Evolutionary conservation across 306 rosid genomes (phyloP).

Genomic region (Acacia melanoxylon): DNA sequence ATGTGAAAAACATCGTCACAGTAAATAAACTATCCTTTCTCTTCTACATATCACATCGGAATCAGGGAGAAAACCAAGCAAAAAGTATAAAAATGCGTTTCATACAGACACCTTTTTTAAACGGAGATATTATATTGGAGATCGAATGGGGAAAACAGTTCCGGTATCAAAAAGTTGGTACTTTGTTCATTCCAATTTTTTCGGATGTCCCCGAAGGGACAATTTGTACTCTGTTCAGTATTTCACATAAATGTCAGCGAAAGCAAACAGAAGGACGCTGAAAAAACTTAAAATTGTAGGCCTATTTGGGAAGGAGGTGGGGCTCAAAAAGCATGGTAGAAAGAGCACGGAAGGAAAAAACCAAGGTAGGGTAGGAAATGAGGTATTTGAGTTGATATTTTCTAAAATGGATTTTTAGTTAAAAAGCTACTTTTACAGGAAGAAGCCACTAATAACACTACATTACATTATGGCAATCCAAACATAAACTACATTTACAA

Average conservation of each 20-base stretch:
- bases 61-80: background rate
- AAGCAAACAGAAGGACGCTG: slow-evolving; percentile 13
- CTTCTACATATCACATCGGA: background rate
- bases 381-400: too few species aligned
- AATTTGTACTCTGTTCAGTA: background rate
- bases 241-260: background rate
- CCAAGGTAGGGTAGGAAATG: too few species aligned
- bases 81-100: background rate
- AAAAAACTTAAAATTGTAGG: background rate
- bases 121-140: background rate
- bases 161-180: background rate
- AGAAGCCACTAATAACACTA: too few species aligned
- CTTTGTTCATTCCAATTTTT: background rate
- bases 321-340: too few species aligned
- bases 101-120: slow-evolving; percentile 7
- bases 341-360: too few species aligned
- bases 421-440: too few species aligned
- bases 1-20: background rate
- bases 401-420: too few species aligned
- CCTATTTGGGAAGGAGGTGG: too few species aligned
- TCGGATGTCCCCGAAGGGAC: too few species aligned
- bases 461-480: too few species aligned
- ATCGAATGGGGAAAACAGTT: background rate
- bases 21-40: background rate
- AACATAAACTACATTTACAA: too few species aligned